Evolutionary conservation across 2,329 filamentous ascomycete genomes (phyloP).

Genomic region (Fusarium sp.): DNA sequence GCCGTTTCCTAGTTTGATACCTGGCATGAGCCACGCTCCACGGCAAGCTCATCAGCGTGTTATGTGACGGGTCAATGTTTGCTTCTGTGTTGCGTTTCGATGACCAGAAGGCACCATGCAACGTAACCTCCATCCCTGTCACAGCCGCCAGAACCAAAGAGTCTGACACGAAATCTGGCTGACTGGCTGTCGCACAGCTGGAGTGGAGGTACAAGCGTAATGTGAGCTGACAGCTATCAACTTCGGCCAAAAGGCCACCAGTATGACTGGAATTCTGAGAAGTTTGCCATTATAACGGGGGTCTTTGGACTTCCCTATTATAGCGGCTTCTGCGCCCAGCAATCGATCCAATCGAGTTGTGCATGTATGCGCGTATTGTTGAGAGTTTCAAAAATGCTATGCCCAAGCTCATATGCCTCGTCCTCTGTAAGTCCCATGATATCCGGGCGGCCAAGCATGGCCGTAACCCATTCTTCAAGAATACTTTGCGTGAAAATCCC

Average conservation of each 20-base stretch:
- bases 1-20: conserved; percentile 6
- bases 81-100: conserved; percentile 11
- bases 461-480: conserved; percentile 50
- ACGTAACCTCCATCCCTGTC: conserved; percentile 25
- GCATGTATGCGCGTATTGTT: conserved; percentile 50
- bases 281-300: neutral
- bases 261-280: conserved; percentile 9
- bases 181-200: conserved; percentile 17
- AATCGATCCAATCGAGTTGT: conserved; percentile 51
- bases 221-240: conserved; percentile 26
- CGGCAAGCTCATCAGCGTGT: neutral
- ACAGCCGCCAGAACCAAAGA: conserved; percentile 1
- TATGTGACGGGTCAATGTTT: conserved; percentile 25
- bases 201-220: conserved; percentile 9
- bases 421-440: conserved; percentile 50
- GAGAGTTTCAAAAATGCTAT: conserved; percentile 48
- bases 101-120: conserved; percentile 27
- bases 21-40: conserved; percentile 4
- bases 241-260: conserved; percentile 1
- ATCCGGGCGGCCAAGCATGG: conserved; percentile 50
- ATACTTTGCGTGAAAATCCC: conserved; percentile 53
- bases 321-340: conserved; percentile 54
- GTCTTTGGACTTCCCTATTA: conserved; percentile 19
- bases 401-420: conserved; percentile 49
- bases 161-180: neutral